A percentile compares a stretch with the other conserved stretches of the same genome.
Conservation (phyloP, 2,329 filamentous ascomycete genomes). For the Hirsutella thompsonii region DNA sequence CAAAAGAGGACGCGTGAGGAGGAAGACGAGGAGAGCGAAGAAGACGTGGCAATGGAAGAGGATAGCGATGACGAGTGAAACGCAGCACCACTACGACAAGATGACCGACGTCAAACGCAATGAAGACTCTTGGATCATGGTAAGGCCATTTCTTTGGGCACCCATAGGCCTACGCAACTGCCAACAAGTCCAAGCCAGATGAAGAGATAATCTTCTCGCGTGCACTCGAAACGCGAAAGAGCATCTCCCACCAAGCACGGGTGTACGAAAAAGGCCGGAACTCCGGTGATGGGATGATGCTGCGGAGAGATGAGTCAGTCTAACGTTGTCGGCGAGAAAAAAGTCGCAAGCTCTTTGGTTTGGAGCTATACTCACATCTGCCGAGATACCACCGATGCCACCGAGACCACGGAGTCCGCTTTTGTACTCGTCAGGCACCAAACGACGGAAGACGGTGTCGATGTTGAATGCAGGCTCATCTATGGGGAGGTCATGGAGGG, state of each 20-base stretch:
- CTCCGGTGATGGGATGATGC: conserved; percentile 71
- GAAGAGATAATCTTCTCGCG: conserved; percentile 61
- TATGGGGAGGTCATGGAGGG: conserved; percentile 42
- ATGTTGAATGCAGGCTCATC: conserved; percentile 46
- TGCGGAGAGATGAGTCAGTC: conserved; percentile 25
- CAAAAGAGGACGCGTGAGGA: conserved; percentile 60
- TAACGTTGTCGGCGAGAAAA: conserved; percentile 3
- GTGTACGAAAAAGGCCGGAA: conserved; percentile 81
- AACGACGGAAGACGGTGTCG: conserved; percentile 55
- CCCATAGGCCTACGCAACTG: conserved; percentile 62
- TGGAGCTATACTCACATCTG: conserved; percentile 47
- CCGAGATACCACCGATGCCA: conserved; percentile 60
- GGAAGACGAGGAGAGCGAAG: conserved; percentile 55
- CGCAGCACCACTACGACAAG: not conserved
- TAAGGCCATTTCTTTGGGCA: conserved; percentile 56
- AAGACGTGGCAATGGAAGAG: conserved; percentile 56
- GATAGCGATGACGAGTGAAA: conserved; percentile 59
- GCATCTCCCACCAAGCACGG: conserved; percentile 80
- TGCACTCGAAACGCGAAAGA: conserved; percentile 53
- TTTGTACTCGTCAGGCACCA: conserved; percentile 57
- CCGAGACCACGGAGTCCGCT: conserved; percentile 46
- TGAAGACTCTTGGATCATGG: conserved; percentile 11
- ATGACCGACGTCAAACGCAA: not conserved
- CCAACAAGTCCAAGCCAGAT: conserved; percentile 86
- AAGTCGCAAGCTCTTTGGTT: conserved; percentile 13